Percentiles rank a stretch among this genome's conserved stretches.
These are phyloP conservation scores for Rhododendron vialii DNA, from an alignment of 148 eudicot genomes.

Conservation along the genomic window DNA sequence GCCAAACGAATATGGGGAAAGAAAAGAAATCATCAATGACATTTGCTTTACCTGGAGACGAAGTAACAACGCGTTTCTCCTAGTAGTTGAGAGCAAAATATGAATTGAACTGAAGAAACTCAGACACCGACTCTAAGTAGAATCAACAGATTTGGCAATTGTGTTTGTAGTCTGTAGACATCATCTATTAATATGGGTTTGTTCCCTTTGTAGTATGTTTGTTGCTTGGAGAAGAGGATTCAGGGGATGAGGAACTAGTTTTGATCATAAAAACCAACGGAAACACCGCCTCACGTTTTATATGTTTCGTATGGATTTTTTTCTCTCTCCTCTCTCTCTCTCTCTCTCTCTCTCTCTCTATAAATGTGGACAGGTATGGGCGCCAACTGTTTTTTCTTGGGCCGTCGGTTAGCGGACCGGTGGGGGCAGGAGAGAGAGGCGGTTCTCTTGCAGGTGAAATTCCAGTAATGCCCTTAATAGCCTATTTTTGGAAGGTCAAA, in stretches of 20 bases:
- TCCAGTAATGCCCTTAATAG: neutral
- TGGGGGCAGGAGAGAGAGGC: neutral
- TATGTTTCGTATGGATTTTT: neutral
- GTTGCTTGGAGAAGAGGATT: conserved; percentile 9
- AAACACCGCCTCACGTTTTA: conserved; percentile 18
- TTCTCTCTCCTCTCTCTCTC: neutral
- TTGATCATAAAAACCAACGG: neutral
- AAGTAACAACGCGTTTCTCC: neutral
- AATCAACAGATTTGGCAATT: too few relatives aligned
- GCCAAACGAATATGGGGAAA: neutral
- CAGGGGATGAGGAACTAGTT: neutral
- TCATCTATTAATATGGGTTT: neutral
- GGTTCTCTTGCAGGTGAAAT: neutral
- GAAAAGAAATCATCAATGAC: neutral
- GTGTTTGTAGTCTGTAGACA: neutral
- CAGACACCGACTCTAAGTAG: neutral
- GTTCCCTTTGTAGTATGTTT: neutral
- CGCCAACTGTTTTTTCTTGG: neutral
- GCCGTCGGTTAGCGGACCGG: neutral
- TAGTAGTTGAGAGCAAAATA: neutral
- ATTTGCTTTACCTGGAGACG: neutral
- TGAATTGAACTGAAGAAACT: neutral
- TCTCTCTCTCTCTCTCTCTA: neutral
- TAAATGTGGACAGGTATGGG: neutral
- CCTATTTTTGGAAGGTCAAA: neutral